A percentile compares a stretch with the other conserved stretches of the same genome.
These are phyloP conservation scores for Lecanicillium sp. DNA, from an alignment of 2,329 filamentous ascomycete species.

Conservation along the genomic window DNA sequence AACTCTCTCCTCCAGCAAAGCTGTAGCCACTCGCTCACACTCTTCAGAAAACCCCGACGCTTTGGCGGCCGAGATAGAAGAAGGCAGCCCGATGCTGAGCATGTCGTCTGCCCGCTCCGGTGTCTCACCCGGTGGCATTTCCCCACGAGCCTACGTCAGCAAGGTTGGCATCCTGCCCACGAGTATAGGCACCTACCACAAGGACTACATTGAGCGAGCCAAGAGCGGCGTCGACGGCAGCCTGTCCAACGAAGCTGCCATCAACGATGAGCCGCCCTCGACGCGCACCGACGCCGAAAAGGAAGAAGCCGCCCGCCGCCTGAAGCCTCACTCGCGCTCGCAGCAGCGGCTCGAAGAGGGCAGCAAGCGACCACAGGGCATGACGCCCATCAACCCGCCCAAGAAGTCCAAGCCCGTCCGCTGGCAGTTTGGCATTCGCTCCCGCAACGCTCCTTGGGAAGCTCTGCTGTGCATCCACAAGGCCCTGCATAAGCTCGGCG, in stretches of 20 bases:
- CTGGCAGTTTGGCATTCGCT: conserved; percentile 97
- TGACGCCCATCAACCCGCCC: conserved; percentile 54
- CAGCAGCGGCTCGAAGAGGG: conserved; percentile 61
- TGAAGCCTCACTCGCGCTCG: conserved; percentile 78
- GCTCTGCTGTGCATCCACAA: conserved; percentile 94
- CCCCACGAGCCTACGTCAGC: conserved; percentile 57
- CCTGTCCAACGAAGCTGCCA: conserved; percentile 33
- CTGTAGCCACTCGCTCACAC: conserved; percentile 18
- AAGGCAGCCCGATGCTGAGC: conserved; percentile 43
- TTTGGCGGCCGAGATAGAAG: conserved; percentile 26
- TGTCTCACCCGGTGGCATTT: conserved; percentile 39
- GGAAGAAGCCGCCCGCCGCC: conserved; percentile 68
- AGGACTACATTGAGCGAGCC: conserved; percentile 75
- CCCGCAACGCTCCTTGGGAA: conserved; percentile 87
- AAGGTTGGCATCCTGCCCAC: conserved; percentile 90
- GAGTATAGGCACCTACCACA: conserved; percentile 84
- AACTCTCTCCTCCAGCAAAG: conserved; percentile 11
- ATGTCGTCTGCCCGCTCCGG: conserved; percentile 48
- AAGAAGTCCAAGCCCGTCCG: conserved; percentile 76
- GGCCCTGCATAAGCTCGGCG: conserved; percentile 78
- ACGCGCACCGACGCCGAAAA: conserved; percentile 64
- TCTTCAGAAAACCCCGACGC: conserved; percentile 25
- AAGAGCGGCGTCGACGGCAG: conserved; percentile 42
- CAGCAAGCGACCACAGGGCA: conserved; percentile 49
- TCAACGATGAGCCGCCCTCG: conserved; percentile 39